phyloP scores from a whole-genome alignment of 139 green algal species.

The Microglena sp. region DNA sequence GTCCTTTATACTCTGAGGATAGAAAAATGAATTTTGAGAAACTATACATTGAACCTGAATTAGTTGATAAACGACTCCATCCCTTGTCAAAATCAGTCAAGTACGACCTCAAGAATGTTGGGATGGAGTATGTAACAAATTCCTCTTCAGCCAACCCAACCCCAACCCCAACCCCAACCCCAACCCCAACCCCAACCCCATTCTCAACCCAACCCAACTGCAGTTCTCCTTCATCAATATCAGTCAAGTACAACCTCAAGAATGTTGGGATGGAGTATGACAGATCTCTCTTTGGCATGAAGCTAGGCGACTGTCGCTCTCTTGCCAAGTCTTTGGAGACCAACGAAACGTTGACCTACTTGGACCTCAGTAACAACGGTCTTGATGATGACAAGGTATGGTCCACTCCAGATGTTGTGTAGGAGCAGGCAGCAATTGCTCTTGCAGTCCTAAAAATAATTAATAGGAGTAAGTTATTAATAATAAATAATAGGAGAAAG shows the following conservation, averaged over 20 bases:
- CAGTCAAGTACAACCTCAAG: slow-evolving; percentile 54
- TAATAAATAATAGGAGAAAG: too few relatives aligned
- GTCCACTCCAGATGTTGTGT: too few relatives aligned
- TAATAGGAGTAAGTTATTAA: too few relatives aligned
- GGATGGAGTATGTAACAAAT: slow-evolving; percentile 77
- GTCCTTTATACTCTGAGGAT: too few relatives aligned
- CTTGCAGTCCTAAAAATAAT: too few relatives aligned
- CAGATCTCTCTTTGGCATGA: slow-evolving; percentile 67
- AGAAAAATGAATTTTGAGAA: too few relatives aligned
- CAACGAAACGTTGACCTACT: slow-evolving; percentile 44
- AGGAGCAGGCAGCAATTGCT: too few relatives aligned
- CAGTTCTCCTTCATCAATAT: slow-evolving; percentile 45
- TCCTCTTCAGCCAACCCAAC: slow-evolving; percentile 66
- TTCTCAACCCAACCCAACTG: too few relatives aligned
- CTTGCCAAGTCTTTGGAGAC: slow-evolving; percentile 44
- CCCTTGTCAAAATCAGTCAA: slow-evolving; percentile 43
- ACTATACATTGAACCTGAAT: too few relatives aligned
- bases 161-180: too few relatives aligned
- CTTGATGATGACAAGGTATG: slow-evolving; percentile 70
- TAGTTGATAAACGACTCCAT: too few relatives aligned
- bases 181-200: too few relatives aligned
- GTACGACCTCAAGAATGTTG: slow-evolving; percentile 62
- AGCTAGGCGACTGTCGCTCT: slow-evolving; percentile 59
- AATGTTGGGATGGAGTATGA: slow-evolving; percentile 82
- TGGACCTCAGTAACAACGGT: slow-evolving; percentile 56